Conservation (phyloP, 257 asterid species). For the Primulina eburnea region DNA sequence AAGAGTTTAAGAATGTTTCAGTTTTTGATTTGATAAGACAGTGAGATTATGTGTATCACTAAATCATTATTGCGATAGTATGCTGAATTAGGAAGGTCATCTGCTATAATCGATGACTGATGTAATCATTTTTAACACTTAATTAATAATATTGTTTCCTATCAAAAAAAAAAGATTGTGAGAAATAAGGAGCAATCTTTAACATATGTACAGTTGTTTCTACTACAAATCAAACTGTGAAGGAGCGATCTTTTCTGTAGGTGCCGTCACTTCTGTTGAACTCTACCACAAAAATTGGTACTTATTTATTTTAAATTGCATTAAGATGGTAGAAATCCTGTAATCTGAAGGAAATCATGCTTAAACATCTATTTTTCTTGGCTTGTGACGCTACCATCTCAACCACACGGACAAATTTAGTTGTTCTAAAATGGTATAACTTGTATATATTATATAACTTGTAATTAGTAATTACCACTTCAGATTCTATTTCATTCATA, state of each 20-base stretch:
- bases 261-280: not conserved
- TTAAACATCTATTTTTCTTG: constrained; percentile 14
- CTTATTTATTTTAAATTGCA: constrained; percentile 5
- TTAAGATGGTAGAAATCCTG: constrained; percentile 4
- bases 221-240: not conserved
- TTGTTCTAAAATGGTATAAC: not conserved
- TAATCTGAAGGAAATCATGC: constrained; percentile 5
- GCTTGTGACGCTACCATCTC: not conserved
- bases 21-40: no score
- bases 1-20: no score
- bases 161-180: no score
- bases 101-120: no score
- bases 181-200: not conserved
- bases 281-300: not conserved
- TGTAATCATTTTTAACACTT: no score
- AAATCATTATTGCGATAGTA: no score
- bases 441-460: not conserved
- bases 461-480: not conserved
- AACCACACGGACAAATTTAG: not conserved
- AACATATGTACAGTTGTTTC: not conserved
- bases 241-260: not conserved
- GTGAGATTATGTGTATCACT: no score
- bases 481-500: not conserved
- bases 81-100: no score
- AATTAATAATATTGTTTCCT: no score